Evolutionary conservation across 2,329 filamentous ascomycete genomes (phyloP).

Genomic region (Pseudopithomyces chartarum): DNA sequence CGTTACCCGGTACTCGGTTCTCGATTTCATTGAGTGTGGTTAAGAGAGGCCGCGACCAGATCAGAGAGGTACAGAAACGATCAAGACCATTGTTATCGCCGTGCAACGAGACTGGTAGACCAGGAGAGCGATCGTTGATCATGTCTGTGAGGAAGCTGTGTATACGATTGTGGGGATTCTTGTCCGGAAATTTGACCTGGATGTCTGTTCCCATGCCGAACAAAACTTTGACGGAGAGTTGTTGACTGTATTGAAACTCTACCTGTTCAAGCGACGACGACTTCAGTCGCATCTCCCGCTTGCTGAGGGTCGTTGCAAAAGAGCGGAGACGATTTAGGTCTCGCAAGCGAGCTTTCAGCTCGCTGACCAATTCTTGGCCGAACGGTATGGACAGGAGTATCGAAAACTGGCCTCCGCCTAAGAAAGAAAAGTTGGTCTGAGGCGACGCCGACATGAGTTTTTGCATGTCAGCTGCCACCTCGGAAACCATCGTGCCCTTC

Average conservation of each 20-base stretch:
- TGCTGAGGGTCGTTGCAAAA: slow-evolving; percentile 69
- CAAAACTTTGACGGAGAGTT: slow-evolving; percentile 63
- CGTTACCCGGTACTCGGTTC: slow-evolving; percentile 45
- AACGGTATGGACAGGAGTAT: slow-evolving; percentile 64
- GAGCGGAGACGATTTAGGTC: slow-evolving; percentile 73
- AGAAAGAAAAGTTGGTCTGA: slow-evolving; percentile 68
- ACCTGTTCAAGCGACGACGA: slow-evolving; percentile 63
- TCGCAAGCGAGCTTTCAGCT: slow-evolving; percentile 65
- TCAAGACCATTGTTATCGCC: slow-evolving; percentile 55
- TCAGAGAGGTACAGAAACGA: slow-evolving; percentile 62
- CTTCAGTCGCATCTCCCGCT: slow-evolving; percentile 61
- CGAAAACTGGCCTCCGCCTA: slow-evolving; percentile 65
- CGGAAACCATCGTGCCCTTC: slow-evolving; percentile 44
- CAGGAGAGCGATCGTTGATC: slow-evolving; percentile 63
- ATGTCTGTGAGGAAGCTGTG: slow-evolving; percentile 63
- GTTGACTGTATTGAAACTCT: slow-evolving; percentile 68
- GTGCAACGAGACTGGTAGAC: slow-evolving; percentile 61
- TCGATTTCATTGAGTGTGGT: slow-evolving; percentile 66
- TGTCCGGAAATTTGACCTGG: slow-evolving; percentile 62
- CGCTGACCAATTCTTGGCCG: slow-evolving; percentile 63
- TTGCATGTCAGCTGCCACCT: slow-evolving; percentile 40
- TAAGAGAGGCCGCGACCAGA: slow-evolving; percentile 67
- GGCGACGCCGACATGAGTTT: slow-evolving; percentile 50
- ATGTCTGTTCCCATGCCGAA: slow-evolving; percentile 57
- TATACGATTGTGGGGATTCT: slow-evolving; percentile 71